Base-by-base conservation (phyloP, 2,329 filamentous ascomycete species). In the Ophiosphaerella korrae region DNA sequence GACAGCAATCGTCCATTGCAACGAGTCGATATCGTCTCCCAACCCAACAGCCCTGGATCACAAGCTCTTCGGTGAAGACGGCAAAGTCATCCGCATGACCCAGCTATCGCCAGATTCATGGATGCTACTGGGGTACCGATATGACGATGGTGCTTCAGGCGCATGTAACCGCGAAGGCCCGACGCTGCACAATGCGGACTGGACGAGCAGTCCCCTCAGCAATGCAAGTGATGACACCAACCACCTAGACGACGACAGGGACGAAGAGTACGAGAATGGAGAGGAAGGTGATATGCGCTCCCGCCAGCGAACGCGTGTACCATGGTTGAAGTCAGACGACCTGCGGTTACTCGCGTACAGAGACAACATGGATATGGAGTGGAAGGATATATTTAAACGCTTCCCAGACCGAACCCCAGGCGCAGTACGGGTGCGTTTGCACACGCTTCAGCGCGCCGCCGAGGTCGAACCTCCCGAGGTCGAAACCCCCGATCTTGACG, bases 71-170 rank as follows among this genome's bases (percentile, higher is more conserved):
- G 33, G 49, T 33, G 26, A 38, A 12, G 23, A 50, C 50, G 45
- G 55, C 41, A 40, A 55, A 56, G 34, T 36, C 5, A 18, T 36
- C 16, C 6, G 6, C 6, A 36, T n/a, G 6, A 18, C 16, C n/a
- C 6, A 36, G 34, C 34, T 36, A n/a, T 36, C 6, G 6, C 38
- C 39, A 29, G 48, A 55, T 52, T 55, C 31, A 44, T 55, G 32
- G 48, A 35, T 53, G 42, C 26, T 58, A 47, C 36, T 58, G 34
- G 49, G 45, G 26, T 58, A 48, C 23, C 33, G 21, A 43, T 53
- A 58, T 50, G 26, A 45, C 23, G 24, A 52, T 49, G n/a, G 43
- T 31, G 21, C n/a, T 40, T 56, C 53, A 42, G 12, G 34, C 5
- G 5, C 5, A 29, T 29, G 5, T 29, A 29, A 29, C 26, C 5